These are phyloP conservation scores for Capsella bursapastoris DNA, from an alignment of 345 rosid species.

Conservation along the genomic window DNA sequence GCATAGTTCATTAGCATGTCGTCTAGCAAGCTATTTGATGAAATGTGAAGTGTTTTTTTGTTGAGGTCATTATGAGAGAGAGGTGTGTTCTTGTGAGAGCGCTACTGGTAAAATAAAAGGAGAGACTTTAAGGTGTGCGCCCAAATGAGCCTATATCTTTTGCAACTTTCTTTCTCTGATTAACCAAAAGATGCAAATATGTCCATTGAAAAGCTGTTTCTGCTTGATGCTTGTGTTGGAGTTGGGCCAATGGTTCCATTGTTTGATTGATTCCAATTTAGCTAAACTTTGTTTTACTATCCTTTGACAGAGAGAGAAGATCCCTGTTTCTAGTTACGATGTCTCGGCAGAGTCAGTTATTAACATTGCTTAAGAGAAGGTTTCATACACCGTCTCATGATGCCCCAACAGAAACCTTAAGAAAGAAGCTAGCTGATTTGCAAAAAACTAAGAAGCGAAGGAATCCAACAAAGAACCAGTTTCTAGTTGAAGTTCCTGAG, in stretches of 20 bases:
- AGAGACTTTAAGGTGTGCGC: not conserved
- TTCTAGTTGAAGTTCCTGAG: constrained; percentile 84
- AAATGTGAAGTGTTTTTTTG: not conserved
- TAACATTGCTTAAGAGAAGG: constrained; percentile 46
- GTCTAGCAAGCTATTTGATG: not conserved
- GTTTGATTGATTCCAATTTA: constrained; percentile 2
- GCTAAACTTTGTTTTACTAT: not conserved
- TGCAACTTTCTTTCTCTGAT: not conserved
- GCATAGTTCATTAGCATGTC: not conserved
- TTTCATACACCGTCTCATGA: constrained; percentile 49
- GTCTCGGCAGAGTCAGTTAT: constrained; percentile 49
- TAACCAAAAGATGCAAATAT: not conserved
- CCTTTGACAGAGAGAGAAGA: constrained; percentile 16
- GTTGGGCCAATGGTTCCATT: not conserved
- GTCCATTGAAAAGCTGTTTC: not conserved
- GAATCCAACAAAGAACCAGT: constrained; percentile 53
- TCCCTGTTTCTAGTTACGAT: constrained; percentile 41
- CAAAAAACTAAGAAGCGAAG: constrained; percentile 56
- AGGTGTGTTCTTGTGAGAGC: constrained; percentile 7
- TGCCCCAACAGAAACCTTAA: constrained; percentile 65
- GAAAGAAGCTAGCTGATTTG: constrained; percentile 57
- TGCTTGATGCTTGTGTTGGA: constrained; percentile 12
- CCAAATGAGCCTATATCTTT: not conserved
- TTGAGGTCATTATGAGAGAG: not conserved
- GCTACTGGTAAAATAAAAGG: not conserved